Conservation (phyloP, 495 filamentous ascomycete species). For the Xylaria flabelliformis region DNA sequence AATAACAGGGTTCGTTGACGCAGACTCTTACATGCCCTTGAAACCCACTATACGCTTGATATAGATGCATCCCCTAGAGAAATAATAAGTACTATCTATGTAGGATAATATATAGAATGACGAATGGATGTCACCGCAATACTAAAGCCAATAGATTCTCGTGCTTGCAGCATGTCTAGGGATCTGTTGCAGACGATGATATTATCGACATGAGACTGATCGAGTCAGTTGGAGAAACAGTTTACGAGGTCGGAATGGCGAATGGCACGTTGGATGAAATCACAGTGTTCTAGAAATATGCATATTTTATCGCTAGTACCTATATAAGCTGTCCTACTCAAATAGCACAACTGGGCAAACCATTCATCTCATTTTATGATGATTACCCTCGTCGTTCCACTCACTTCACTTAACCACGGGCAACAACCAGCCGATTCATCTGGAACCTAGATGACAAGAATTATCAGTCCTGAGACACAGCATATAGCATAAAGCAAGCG, state of each 20-base stretch:
- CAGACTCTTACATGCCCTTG: not conserved
- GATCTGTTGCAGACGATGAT: not conserved
- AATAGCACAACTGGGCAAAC: not conserved
- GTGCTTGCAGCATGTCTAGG: not conserved
- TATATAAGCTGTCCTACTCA: not conserved
- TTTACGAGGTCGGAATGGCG: not conserved
- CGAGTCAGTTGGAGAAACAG: no score
- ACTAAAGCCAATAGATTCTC: not conserved
- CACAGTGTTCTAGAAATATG: not conserved
- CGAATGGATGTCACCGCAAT: not conserved
- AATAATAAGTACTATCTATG: not conserved
- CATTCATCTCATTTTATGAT: not conserved
- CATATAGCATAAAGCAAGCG: conserved; percentile 16
- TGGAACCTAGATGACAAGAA: conserved; percentile 5
- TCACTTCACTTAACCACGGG: not conserved
- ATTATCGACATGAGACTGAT: not conserved
- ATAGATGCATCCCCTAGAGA: not conserved
- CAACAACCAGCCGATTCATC: not conserved
- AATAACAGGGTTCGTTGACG: conserved; percentile 5
- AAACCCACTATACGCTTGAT: not conserved
- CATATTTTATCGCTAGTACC: not conserved
- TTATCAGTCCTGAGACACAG: conserved; percentile 5
- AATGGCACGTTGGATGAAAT: not conserved
- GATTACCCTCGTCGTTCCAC: not conserved
- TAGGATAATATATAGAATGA: not conserved